Conservation (phyloP, 352 stramenopile genomes). For the Blastocystis sp. region DNA sequence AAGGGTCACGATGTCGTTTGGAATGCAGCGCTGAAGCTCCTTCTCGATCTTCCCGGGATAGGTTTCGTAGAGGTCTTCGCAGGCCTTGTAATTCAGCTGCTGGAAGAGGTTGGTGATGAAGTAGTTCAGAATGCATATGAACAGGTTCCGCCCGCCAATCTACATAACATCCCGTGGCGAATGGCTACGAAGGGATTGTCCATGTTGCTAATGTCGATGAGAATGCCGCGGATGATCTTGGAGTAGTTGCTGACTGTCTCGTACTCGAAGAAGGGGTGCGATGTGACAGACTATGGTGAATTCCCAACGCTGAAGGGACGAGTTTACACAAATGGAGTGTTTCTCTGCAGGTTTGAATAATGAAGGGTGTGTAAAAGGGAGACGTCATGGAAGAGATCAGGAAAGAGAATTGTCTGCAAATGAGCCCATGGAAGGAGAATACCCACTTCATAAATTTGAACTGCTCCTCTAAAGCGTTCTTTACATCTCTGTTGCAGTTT, state of each 20-base stretch:
- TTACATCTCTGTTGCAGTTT: background rate
- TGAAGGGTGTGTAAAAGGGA: background rate
- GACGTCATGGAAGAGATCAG: background rate
- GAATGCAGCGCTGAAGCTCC: background rate
- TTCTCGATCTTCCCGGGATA: background rate
- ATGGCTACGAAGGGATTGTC: background rate
- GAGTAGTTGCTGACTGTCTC: background rate
- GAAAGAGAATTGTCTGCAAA: background rate
- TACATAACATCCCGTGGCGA: background rate
- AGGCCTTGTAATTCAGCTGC: slow-evolving; percentile 1
- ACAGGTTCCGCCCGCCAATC: background rate
- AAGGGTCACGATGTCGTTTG: background rate
- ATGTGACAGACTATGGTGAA: background rate
- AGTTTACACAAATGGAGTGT: background rate
- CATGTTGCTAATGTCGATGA: background rate
- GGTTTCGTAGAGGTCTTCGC: background rate
- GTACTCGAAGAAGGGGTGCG: background rate
- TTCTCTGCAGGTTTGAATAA: slow-evolving; percentile 5
- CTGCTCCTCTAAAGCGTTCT: background rate
- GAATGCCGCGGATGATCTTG: background rate
- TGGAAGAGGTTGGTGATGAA: slow-evolving; percentile 9
- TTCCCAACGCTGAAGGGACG: background rate
- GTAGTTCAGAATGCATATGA: slow-evolving; percentile 42
- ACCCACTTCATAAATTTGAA: slow-evolving; percentile 21
- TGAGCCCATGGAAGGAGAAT: background rate